A percentile compares a stretch with the other conserved stretches of the same genome.
Evolutionary conservation across 352 stramenopile genomes (phyloP).

Genomic region (Pythium sp.): DNA sequence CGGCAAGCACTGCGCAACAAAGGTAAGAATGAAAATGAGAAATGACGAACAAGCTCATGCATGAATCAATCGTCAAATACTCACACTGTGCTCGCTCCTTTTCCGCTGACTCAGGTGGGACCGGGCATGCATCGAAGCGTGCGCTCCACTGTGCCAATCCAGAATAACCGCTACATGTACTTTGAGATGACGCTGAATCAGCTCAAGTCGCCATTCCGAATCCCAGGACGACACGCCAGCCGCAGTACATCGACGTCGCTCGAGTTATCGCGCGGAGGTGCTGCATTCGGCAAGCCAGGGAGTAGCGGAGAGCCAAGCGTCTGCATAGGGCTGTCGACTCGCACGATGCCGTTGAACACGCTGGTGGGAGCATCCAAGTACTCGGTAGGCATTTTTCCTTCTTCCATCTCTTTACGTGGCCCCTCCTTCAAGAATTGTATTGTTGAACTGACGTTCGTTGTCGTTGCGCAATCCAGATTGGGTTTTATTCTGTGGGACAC

Average conservation of each 20-base stretch:
- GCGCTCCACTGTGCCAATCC: slow-evolving; percentile 55
- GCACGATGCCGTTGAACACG: slow-evolving; percentile 74
- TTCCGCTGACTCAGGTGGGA: slow-evolving; percentile 24
- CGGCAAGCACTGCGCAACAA: slow-evolving; percentile 77
- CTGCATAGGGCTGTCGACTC: slow-evolving; percentile 77
- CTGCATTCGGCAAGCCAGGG: slow-evolving; percentile 10
- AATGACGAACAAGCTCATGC: too few relatives aligned
- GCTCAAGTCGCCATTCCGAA: slow-evolving; percentile 30
- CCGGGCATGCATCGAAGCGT: slow-evolving; percentile 82
- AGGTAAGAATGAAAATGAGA: slow-evolving; percentile 28
- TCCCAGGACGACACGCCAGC: slow-evolving; percentile 17
- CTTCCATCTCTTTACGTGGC: background rate
- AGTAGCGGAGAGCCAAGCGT: slow-evolving; percentile 53
- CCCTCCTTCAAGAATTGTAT: background rate
- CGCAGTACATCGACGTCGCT: background rate
- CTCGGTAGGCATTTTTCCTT: slow-evolving; percentile 45
- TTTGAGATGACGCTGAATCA: slow-evolving; percentile 82
- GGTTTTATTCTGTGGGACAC: slow-evolving; percentile 79
- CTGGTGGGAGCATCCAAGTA: slow-evolving; percentile 75
- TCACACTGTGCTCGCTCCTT: background rate
- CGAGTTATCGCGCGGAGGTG: slow-evolving; percentile 9
- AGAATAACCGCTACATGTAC: slow-evolving; percentile 74
- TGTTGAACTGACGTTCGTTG: slow-evolving; percentile 2
- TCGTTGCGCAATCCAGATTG: slow-evolving; percentile 43
- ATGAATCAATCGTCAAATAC: background rate